Percentiles rank a stretch among this genome's conserved stretches.
These are phyloP conservation scores for Trichocladium antarcticum DNA, from an alignment of 495 filamentous ascomycete species.

Conservation along the genomic window DNA sequence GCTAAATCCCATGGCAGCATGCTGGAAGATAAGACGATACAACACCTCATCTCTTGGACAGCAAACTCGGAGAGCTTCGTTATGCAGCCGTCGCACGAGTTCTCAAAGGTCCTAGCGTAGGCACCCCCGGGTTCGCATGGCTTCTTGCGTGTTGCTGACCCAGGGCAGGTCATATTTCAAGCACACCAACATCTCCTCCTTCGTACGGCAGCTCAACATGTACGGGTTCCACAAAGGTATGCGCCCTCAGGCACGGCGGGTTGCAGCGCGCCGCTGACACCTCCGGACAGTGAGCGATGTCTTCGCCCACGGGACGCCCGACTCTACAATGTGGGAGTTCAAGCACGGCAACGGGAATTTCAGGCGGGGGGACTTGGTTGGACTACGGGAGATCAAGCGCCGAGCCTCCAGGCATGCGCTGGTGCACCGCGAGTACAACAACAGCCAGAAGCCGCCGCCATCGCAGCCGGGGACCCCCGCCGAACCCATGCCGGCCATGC, in stretches of 20 bases:
- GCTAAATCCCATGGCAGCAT: slow-evolving; percentile 56
- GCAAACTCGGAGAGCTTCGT: slow-evolving; percentile 91
- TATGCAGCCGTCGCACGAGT: slow-evolving; percentile 93
- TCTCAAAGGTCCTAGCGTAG: slow-evolving; percentile 96
- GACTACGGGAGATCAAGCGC: slow-evolving; percentile 90
- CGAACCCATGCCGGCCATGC: slow-evolving; percentile 55
- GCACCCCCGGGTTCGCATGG: slow-evolving; percentile 24
- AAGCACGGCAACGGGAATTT: slow-evolving; percentile 98
- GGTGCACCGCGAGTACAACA: slow-evolving; percentile 90
- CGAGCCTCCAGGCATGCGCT: slow-evolving; percentile 91
- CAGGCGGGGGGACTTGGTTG: slow-evolving; percentile 84
- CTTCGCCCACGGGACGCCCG: slow-evolving; percentile 92
- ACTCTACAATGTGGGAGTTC: slow-evolving; percentile 95
- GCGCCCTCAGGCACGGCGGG: slow-evolving; percentile 1
- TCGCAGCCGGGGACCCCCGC: slow-evolving; percentile 77
- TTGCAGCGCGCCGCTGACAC: slow-evolving; percentile 7
- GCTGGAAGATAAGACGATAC: slow-evolving; percentile 86
- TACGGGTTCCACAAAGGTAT: slow-evolving; percentile 99
- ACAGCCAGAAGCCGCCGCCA: slow-evolving; percentile 61
- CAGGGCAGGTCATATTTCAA: slow-evolving; percentile 80
- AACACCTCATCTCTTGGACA: slow-evolving; percentile 94
- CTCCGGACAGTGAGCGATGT: slow-evolving; percentile 76
- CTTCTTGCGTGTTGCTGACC: slow-evolving; percentile 3
- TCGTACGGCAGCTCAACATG: slow-evolving; percentile 97
- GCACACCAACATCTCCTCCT: slow-evolving; percentile 97